A percentile compares a stretch with the other conserved stretches of the same genome.
These are phyloP conservation scores for Alternaria incomplexa DNA, from an alignment of 2,329 filamentous ascomycete genomes.

Conservation along the genomic window DNA sequence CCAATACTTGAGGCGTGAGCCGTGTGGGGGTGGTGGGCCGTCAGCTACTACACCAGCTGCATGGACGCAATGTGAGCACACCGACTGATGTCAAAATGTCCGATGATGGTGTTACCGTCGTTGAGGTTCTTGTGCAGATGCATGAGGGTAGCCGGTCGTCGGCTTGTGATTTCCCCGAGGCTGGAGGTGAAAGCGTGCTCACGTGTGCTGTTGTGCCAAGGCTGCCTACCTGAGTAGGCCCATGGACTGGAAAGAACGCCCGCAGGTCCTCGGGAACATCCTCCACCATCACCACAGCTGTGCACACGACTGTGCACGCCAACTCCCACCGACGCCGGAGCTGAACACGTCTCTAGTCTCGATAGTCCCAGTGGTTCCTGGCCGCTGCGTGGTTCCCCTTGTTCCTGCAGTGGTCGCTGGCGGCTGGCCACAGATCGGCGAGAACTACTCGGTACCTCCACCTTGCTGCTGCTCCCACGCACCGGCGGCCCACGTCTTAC, in stretches of 20 bases:
- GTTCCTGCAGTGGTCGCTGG: slow-evolving; percentile 23
- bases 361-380: neutral
- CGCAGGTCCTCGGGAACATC: neutral
- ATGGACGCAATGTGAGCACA: slow-evolving; percentile 14
- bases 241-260: neutral
- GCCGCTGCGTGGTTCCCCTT: slow-evolving; percentile 6
- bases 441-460: slow-evolving; percentile 19
- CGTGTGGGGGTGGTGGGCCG: slow-evolving; percentile 8
- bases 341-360: neutral
- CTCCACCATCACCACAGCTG: neutral
- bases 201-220: neutral
- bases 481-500: slow-evolving; percentile 20
- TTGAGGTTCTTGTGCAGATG: neutral
- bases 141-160: neutral
- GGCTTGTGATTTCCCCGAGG: neutral
- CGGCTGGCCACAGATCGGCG: slow-evolving; percentile 22
- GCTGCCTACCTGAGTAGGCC: neutral
- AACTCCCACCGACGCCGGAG: neutral
- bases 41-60: slow-evolving; percentile 6
- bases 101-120: slow-evolving; percentile 1
- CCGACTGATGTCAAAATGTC: slow-evolving; percentile 10
- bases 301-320: neutral
- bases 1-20: neutral
- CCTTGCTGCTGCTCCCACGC: slow-evolving; percentile 5
- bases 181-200: neutral